These are phyloP conservation scores for Peltaster fructicola DNA, from an alignment of 2,329 filamentous ascomycete genomes.

Conservation along the genomic window DNA sequence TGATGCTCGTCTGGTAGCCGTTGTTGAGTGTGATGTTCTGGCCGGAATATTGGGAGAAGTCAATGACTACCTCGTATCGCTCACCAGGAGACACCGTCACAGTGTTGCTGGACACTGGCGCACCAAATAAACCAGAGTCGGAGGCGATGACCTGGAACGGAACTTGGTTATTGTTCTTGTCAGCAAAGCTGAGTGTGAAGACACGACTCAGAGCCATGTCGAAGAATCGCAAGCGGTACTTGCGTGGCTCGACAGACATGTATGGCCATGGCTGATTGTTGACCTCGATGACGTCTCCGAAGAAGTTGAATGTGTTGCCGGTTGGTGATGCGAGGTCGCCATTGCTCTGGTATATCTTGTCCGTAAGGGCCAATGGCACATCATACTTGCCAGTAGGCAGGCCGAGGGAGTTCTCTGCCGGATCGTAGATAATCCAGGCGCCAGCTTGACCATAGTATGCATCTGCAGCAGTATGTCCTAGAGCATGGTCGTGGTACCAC, in stretches of 20 bases:
- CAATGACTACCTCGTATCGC: slow-evolving; percentile 40
- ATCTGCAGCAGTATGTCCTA: slow-evolving; percentile 32
- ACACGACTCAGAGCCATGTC: slow-evolving; percentile 32
- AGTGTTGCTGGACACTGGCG: slow-evolving; percentile 26
- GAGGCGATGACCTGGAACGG: slow-evolving; percentile 37
- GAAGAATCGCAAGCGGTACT: slow-evolving; percentile 40
- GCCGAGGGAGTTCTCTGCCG: slow-evolving; percentile 29
- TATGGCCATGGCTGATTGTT: slow-evolving; percentile 44
- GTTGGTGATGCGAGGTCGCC: slow-evolving; percentile 32
- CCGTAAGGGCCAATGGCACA: slow-evolving; percentile 31
- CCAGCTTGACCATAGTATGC: slow-evolving; percentile 40
- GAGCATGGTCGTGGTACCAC: slow-evolving; percentile 38
- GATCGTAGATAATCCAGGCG: slow-evolving; percentile 36
- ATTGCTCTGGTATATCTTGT: slow-evolving; percentile 35
- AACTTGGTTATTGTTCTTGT: slow-evolving; percentile 20
- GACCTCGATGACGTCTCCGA: slow-evolving; percentile 40
- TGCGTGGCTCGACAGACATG: slow-evolving; percentile 39
- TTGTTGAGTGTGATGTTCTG: slow-evolving; percentile 23
- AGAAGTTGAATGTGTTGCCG: slow-evolving; percentile 30
- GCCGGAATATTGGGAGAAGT: slow-evolving; percentile 33
- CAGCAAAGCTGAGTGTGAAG: slow-evolving; percentile 32
- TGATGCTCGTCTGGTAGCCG: slow-evolving; percentile 10
- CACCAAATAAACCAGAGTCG: slow-evolving; percentile 33
- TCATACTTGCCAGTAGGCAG: slow-evolving; percentile 37
- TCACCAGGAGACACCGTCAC: slow-evolving; percentile 37